A percentile compares a stretch with the other conserved stretches of the same genome.
These are phyloP conservation scores for Malus sieversii DNA, from an alignment of 306 rosid species.

Conservation along the genomic window DNA sequence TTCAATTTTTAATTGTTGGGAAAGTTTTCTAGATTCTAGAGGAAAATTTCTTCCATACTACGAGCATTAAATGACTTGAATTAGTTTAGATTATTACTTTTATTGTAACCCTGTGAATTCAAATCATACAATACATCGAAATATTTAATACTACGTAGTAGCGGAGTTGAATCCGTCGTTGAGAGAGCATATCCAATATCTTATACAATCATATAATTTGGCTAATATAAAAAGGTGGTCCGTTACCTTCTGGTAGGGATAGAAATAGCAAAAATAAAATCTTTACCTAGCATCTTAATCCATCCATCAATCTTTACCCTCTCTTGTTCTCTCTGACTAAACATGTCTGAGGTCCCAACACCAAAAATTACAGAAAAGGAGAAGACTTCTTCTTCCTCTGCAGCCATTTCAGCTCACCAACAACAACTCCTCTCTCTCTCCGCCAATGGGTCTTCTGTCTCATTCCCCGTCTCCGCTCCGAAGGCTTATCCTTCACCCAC, in stretches of 20 bases:
- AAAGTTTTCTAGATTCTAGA: background rate
- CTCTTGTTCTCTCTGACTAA: background rate
- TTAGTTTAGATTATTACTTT: too few relatives aligned
- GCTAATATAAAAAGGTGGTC: background rate
- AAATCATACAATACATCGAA: accelerated
- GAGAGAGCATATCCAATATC: background rate
- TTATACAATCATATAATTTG: background rate
- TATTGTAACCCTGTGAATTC: accelerated
- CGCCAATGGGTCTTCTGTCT: conserved; percentile 19
- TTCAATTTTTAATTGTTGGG: background rate
- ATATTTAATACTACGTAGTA: too few relatives aligned
- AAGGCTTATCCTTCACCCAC: conserved; percentile 49
- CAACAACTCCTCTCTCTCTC: conserved; percentile 7
- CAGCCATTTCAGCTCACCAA: conserved; percentile 14
- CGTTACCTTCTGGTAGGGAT: background rate
- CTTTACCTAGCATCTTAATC: background rate
- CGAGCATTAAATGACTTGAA: too few relatives aligned
- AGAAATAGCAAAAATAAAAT: conserved; percentile 7
- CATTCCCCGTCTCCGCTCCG: conserved; percentile 5
- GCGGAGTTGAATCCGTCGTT: too few relatives aligned
- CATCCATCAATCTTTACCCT: background rate
- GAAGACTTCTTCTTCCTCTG: background rate
- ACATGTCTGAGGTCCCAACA: conserved; percentile 29
- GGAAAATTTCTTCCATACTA: too few relatives aligned
- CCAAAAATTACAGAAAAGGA: conserved; percentile 6